phyloP scores from a whole-genome alignment of 2,329 filamentous ascomycete species.

The Plectosphaerella sp. region DNA sequence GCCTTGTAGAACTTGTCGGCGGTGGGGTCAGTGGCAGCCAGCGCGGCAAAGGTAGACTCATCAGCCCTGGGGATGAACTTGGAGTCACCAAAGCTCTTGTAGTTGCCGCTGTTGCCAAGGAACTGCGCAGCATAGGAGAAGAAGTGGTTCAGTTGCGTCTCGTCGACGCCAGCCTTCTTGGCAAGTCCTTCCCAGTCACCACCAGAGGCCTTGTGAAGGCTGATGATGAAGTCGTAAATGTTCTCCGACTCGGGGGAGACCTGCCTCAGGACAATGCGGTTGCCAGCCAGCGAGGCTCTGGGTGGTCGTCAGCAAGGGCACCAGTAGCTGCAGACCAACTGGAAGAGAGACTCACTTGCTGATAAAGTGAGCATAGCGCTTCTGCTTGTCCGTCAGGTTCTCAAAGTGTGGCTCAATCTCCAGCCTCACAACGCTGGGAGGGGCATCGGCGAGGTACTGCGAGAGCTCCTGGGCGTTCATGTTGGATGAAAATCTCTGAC shows the following conservation, averaged over 20 bases:
- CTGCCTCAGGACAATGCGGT: conserved; percentile 74
- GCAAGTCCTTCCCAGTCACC: conserved; percentile 70
- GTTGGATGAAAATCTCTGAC: conserved; percentile 23
- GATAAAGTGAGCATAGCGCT: conserved; percentile 88
- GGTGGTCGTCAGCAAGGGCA: conserved; percentile 4
- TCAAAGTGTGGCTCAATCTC: conserved; percentile 93
- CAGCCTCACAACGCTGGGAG: conserved; percentile 81
- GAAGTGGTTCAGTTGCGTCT: conserved; percentile 62
- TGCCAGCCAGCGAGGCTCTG: conserved; percentile 73
- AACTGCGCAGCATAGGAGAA: conserved; percentile 76
- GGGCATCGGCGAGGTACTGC: conserved; percentile 87
- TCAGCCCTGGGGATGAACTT: conserved; percentile 75
- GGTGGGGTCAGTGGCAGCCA: conserved; percentile 57
- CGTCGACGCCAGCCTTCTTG: conserved; percentile 58
- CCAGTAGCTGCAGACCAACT: neutral
- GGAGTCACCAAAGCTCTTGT: conserved; percentile 81
- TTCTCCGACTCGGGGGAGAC: conserved; percentile 76
- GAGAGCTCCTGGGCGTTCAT: conserved; percentile 59
- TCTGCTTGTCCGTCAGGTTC: conserved; percentile 67
- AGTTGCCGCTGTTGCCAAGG: conserved; percentile 77
- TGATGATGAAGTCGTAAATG: conserved; percentile 77
- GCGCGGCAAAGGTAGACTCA: conserved; percentile 57
- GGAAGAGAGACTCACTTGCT: conserved; percentile 50
- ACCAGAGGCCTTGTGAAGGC: conserved; percentile 59
- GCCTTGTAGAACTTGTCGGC: conserved; percentile 61